These are phyloP conservation scores for Yarrowia keelungensis DNA, from an alignment of 805 yeast species.

Conservation along the genomic window DNA sequence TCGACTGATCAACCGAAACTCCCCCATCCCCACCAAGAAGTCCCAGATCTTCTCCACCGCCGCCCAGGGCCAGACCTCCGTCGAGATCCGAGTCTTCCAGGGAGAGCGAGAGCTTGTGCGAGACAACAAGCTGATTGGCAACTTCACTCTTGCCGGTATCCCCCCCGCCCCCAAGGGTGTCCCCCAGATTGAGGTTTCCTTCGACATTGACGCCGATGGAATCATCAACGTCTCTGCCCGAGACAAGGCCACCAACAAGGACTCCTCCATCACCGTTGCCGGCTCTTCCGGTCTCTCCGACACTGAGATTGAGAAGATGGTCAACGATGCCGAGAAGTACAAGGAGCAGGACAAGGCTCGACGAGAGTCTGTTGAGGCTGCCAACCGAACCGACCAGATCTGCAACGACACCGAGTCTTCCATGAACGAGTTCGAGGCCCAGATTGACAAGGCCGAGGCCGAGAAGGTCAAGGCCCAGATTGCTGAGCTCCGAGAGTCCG, in stretches of 20 bases:
- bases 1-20: slow-evolving; percentile 87
- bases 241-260: slow-evolving; percentile 92
- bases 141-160: slow-evolving; percentile 92
- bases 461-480: slow-evolving; percentile 63
- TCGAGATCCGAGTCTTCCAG: slow-evolving; percentile 97
- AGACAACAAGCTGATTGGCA: slow-evolving; percentile 97
- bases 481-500: slow-evolving; percentile 72
- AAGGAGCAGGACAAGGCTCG: slow-evolving; percentile 88
- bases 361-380: slow-evolving; percentile 81
- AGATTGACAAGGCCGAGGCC: slow-evolving; percentile 63
- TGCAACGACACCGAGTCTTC: slow-evolving; percentile 90
- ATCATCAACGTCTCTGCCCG: slow-evolving; percentile 94
- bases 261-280: slow-evolving; percentile 93
- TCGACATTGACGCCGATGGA: slow-evolving; percentile 97
- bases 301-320: slow-evolving; percentile 88
- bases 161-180: slow-evolving; percentile 97
- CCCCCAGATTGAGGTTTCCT: slow-evolving; percentile 92
- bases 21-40: slow-evolving; percentile 96
- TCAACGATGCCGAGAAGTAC: slow-evolving; percentile 86
- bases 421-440: slow-evolving; percentile 75
- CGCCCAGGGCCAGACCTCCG: slow-evolving; percentile 95
- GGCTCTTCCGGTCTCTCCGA: slow-evolving; percentile 94
- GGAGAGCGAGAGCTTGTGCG: slow-evolving; percentile 98
- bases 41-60: slow-evolving; percentile 97
- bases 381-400: slow-evolving; percentile 83